Conservation (phyloP, 2,329 filamentous ascomycete genomes). For the Pyrenochaeta sp. region DNA sequence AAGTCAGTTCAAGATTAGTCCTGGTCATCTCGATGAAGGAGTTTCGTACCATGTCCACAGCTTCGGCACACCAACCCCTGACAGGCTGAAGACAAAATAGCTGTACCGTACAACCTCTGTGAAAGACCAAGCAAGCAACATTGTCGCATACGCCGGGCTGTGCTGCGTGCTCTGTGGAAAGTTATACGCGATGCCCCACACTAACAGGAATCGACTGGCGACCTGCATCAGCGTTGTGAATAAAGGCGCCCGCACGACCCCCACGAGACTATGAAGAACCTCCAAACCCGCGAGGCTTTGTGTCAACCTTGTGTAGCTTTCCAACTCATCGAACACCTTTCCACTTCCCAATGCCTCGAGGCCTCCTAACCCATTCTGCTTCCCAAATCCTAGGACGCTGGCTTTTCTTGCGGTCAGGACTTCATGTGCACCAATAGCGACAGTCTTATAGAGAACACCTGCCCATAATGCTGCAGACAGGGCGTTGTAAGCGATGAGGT, state of each 20-base stretch:
- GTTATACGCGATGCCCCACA: conserved; percentile 81
- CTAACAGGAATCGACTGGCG: conserved; percentile 82
- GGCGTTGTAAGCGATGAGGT: conserved; percentile 88
- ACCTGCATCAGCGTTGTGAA: conserved; percentile 92
- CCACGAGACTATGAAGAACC: conserved; percentile 79
- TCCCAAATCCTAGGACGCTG: conserved; percentile 16
- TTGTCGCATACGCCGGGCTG: conserved; percentile 72
- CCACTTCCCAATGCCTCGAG: conserved; percentile 38
- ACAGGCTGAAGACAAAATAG: conserved; percentile 83
- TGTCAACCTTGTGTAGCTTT: conserved; percentile 76
- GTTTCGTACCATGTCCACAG: conserved; percentile 70
- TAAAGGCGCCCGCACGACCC: conserved; percentile 85
- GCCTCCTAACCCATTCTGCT: conserved; percentile 9
- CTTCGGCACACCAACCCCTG: conserved; percentile 64
- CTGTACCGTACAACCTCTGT: conserved; percentile 94
- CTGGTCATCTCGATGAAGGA: too few species aligned
- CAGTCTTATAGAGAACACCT: conserved; percentile 74
- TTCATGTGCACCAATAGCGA: conserved; percentile 58
- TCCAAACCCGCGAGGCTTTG: conserved; percentile 87
- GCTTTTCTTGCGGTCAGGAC: conserved; percentile 21
- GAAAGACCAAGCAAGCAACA: conserved; percentile 87
- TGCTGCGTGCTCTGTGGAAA: conserved; percentile 72
- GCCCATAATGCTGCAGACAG: conserved; percentile 80
- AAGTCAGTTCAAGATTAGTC: too few species aligned
- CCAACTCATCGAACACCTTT: conserved; percentile 68